Evolutionary conservation across 106 monocot genomes (phyloP).

Genomic region (Acorus calamus): DNA sequence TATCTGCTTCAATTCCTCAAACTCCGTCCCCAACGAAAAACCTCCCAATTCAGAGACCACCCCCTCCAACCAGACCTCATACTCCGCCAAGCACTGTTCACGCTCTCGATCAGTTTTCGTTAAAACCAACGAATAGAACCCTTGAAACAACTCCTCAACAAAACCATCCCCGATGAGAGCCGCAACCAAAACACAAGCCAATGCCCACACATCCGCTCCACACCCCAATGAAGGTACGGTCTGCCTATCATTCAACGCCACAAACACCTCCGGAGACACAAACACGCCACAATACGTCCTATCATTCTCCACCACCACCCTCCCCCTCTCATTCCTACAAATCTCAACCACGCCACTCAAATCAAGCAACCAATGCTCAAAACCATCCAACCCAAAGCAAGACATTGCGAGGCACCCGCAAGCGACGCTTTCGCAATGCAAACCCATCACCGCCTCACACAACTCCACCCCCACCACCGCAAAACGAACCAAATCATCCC

Average conservation of each 20-base stretch:
- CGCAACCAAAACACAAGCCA: slow-evolving; percentile 48
- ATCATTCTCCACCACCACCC: slow-evolving; percentile 14
- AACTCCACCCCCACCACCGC: slow-evolving; percentile 39
- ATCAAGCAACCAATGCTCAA: slow-evolving; percentile 66
- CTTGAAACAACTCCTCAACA: slow-evolving; percentile 14
- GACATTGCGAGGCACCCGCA: slow-evolving; percentile 45
- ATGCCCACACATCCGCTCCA: slow-evolving; percentile 78
- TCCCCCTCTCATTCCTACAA: slow-evolving; percentile 22
- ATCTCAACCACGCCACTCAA: slow-evolving; percentile 21
- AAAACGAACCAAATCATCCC: slow-evolving; percentile 15
- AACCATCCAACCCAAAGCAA: slow-evolving; percentile 55
- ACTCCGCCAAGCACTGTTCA: slow-evolving; percentile 8
- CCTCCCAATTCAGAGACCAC: slow-evolving; percentile 29
- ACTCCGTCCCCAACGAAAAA: slow-evolving; percentile 19
- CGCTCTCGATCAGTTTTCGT: not conserved
- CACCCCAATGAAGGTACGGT: slow-evolving; percentile 11
- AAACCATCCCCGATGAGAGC: slow-evolving; percentile 34
- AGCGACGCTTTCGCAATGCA: slow-evolving; percentile 48
- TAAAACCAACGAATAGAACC: not conserved
- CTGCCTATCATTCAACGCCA: slow-evolving; percentile 9
- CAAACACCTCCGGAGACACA: slow-evolving; percentile 48
- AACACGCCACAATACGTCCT: not conserved
- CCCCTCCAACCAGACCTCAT: slow-evolving; percentile 51
- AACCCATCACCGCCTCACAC: slow-evolving; percentile 61
- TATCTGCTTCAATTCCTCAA: slow-evolving; percentile 35